Evolutionary conservation across 352 stramenopile genomes (phyloP).

Genomic region (Phytophthora megakarya): DNA sequence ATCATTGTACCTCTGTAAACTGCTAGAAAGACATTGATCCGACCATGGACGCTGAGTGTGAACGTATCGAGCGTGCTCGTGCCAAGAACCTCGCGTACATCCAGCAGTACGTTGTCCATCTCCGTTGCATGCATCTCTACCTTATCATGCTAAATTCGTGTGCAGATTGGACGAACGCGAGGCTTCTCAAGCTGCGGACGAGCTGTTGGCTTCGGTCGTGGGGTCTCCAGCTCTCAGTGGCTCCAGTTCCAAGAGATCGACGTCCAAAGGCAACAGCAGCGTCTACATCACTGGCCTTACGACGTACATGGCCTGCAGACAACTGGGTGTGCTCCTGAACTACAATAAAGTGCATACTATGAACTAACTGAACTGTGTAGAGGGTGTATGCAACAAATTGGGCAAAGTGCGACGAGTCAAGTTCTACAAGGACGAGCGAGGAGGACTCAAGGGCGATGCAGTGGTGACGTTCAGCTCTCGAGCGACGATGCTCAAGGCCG

Average conservation of each 20-base stretch:
- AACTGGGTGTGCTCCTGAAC: conserved; percentile 55
- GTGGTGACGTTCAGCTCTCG: conserved; percentile 81
- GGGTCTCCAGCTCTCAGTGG: conserved; percentile 7
- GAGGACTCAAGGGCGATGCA: conserved; percentile 86
- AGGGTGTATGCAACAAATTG: conserved; percentile 69
- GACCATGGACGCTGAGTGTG: conserved; percentile 56
- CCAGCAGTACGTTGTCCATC: conserved; percentile 32
- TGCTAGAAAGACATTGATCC: too few relatives aligned
- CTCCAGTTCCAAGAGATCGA: conserved; percentile 1
- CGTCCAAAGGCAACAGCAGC: conserved; percentile 59
- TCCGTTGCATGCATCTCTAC: neutral
- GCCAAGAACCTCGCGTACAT: conserved; percentile 84
- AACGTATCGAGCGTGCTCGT: conserved; percentile 65
- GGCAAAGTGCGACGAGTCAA: conserved; percentile 87
- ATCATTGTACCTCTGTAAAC: too few relatives aligned
- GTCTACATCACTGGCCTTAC: conserved; percentile 81
- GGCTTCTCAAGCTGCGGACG: conserved; percentile 44
- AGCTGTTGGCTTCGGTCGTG: conserved; percentile 45
- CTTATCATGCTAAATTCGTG: neutral
- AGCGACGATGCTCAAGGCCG: conserved; percentile 64
- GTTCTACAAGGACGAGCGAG: conserved; percentile 84
- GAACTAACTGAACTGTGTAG: conserved; percentile 30
- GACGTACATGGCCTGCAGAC: conserved; percentile 83
- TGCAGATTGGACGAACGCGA: conserved; percentile 59
- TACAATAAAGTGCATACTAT: neutral